Evolutionary conservation across 208 protist species (phyloP), one percentile per base, ranked within the genome.

Genomic region (Leishmania major): DNA sequence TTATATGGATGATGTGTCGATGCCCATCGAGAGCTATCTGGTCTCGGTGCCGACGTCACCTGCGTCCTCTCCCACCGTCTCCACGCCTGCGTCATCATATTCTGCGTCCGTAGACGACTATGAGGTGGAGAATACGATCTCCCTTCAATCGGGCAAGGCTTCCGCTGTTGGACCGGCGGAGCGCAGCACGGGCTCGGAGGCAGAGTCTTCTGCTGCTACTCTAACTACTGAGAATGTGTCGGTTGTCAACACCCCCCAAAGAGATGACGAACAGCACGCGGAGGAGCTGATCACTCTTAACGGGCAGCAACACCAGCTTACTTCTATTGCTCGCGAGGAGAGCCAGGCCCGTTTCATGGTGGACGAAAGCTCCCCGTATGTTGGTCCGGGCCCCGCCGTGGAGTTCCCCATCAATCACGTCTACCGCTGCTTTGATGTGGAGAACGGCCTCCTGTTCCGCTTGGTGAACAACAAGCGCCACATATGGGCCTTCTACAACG

Each of bases 401-500:
- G 85, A 84, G 66, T 92, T 93, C 71, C 70, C 77, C 15, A 82
- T 86, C 60, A 84, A 92, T 49, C 74, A 83, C 66, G 78, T 96
- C 77, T 90, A 93, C 78, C 76, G 81, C 47, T 95, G 93, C 87
- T 96, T 96, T 77, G 84, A 94, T 51, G 83, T 90, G 79, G 84
- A 78, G 22, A 93, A 94, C 83, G 92, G 92, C 19, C 83, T 94
- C 64, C 89, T 96, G 43, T 96, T 94, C 85, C 93, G 93, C 31
- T 77, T 96, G 15, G 91, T 93, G n/a, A 90, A 89, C 81, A 66
- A 88, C 72, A 70, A 75, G 71, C 82, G 83, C 0, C 87, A 90
- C 82, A 87, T 80, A 84, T 96, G 93, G 92, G 84, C 84, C 57
- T 96, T 93, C 84, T 96, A 95, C 91, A 96, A 96, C 81, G 93